Base-by-base conservation (phyloP, 1,284 basidiomycete species). In the Coniferiporia weirii region DNA sequence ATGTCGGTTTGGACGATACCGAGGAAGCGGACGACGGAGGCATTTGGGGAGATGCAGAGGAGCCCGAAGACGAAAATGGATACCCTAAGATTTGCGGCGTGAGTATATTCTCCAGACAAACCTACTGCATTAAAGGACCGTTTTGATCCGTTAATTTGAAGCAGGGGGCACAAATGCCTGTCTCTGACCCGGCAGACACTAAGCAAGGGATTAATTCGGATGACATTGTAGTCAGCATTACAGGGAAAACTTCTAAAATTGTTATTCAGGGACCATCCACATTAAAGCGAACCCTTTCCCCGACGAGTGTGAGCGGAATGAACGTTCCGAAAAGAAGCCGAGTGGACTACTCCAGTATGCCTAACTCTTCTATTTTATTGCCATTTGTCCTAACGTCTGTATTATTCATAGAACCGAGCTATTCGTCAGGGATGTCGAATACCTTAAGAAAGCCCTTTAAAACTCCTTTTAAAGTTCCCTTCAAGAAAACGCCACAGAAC, bases 391-490 rank as follows among this genome's bases (percentile, higher is more conserved):
- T 52, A 19, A 44, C 20, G 56, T 63, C 58, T 53, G 61, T 43
- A 54, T 55, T 38, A 19, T 27, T 48, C n/a, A 4, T 46, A 54
- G 12, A 61, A 52, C 46, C 57, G 55, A n/a, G 56, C n/a, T 55
- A 59, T 55, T n/a, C 66, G 51, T 56, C 54, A 79, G 80, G 78
- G 7, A 76, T 76, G 2, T 51, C 59, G 7, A 46, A 36, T 32
- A 40, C 46, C n/a, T 38, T 59, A 32, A 56, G 44, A 40, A 76
- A 73, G 59, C 75, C 77, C 3, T 73, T 75, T 64, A 68, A 64
- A 46, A 78, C 76, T 65, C 80, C 79, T 2, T 84, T 84, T 66
- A 83, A 78, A 63, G 73, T 66, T 0, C 71, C 74, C 0, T 67
- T 68, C 60, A 69, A 68, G 49, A 66, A 66, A 1, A 65, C 68